Conservation (phyloP, 1,284 basidiomycete genomes). For the Grifola frondosa region DNA sequence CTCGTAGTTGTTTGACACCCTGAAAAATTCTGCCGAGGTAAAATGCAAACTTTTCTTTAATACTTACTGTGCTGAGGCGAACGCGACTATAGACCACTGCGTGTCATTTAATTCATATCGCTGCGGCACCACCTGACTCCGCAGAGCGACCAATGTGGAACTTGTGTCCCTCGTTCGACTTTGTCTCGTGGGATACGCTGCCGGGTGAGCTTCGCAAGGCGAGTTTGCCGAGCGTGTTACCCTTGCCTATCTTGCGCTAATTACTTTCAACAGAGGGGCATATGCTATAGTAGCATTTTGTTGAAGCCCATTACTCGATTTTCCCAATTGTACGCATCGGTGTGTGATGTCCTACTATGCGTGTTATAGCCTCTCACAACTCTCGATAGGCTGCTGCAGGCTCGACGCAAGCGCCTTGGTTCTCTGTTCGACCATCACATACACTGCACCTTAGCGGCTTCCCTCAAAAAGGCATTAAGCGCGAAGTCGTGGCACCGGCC, state of each 20-base stretch:
- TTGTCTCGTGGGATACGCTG: slow-evolving; percentile 63
- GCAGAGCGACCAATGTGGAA: slow-evolving; percentile 59
- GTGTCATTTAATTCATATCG: slow-evolving; percentile 63
- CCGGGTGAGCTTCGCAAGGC: slow-evolving; percentile 66
- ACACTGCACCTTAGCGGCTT: slow-evolving; percentile 50
- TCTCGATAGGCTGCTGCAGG: slow-evolving; percentile 38
- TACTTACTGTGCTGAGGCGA: slow-evolving; percentile 18
- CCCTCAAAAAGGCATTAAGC: slow-evolving; percentile 40
- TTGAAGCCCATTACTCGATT: slow-evolving; percentile 47
- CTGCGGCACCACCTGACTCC: slow-evolving; percentile 53
- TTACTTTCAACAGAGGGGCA: slow-evolving; percentile 49
- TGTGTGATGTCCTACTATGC: slow-evolving; percentile 33
- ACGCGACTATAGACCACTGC: slow-evolving; percentile 33
- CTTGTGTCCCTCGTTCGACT: slow-evolving; percentile 48
- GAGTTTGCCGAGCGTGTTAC: slow-evolving; percentile 10
- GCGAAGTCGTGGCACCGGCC: slow-evolving; percentile 1
- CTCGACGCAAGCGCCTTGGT: slow-evolving; percentile 51
- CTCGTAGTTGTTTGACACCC: slow-evolving; percentile 53
- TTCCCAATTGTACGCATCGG: slow-evolving; percentile 50
- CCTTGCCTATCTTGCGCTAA: not conserved
- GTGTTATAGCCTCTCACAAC: slow-evolving; percentile 4
- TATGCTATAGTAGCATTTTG: slow-evolving; percentile 55
- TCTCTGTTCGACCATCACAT: slow-evolving; percentile 47
- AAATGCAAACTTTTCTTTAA: slow-evolving; percentile 4
- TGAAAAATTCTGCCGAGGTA: slow-evolving; percentile 31